Evolutionary conservation across 495 filamentous ascomycete genomes (phyloP), one percentile per base, ranked within the genome.

Genomic region (Chaetomium cochliodes): DNA sequence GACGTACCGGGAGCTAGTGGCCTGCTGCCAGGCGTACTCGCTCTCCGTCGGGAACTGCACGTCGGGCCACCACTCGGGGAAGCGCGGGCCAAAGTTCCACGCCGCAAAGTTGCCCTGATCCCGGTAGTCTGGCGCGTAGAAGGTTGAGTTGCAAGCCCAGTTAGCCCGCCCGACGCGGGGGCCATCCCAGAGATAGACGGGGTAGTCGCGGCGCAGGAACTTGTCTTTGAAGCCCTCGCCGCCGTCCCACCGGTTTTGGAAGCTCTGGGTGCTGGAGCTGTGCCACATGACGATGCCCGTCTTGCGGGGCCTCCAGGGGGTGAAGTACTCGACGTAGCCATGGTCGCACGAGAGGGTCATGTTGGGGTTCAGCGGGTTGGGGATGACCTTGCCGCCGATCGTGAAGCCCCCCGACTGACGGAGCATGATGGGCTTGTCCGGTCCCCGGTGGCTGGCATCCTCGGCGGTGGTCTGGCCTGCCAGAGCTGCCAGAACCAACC

Each of bases 291-390:
- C 75, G 22, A 82, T 67, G 52, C 71, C 74, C 7, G 79, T 80
- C 49, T 67, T 70, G n/a, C 79, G 76, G 18, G 77, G 77, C 18
- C 53, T 70, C 77, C 73, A 80, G 0, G 80, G 80, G 44, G 77
- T 73, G 67, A 82, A 82, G 67, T 82, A 82, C 66, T 82, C 80
- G 58, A 82, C 69, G 65, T 81, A 82, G 20, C 80, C 80, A 65
- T 81, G 79, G 37, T 82, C 79, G 66, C 79, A 82, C 2, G 75
- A 76, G 13, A 81, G 72, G 0, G 79, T 80, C 56, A 65, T 57
- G 53, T 71, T 75, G 1, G 71, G 69, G 58, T 70, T 70, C 3
- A 30, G 47, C 6, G 77, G 75, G 57, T 68, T 66, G 9, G 26
- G 28, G 68, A 79, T 74, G 54, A 73, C 55, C 52, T 65, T 75